A percentile compares a stretch with the other conserved stretches of the same genome.
Evolutionary conservation across 1,139 yeast genomes (phyloP).

Genomic region (Sugiyamaella neomexicana): DNA sequence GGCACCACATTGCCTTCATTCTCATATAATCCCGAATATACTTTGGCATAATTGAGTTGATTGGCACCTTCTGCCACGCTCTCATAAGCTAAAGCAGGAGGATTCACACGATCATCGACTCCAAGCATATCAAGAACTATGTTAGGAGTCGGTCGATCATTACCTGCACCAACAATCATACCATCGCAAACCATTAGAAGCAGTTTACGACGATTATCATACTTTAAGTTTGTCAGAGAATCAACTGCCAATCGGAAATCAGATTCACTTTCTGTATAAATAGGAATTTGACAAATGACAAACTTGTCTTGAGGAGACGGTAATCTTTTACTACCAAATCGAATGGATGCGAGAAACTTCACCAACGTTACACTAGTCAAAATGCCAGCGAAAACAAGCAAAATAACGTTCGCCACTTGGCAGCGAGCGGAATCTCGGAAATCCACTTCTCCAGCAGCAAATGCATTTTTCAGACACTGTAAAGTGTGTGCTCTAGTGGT

Average conservation of each 20-base stretch:
- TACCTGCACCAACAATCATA: conserved; percentile 45
- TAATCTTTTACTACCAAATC: conserved; percentile 40
- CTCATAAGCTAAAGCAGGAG: conserved; percentile 42
- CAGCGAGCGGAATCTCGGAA: conserved; percentile 44
- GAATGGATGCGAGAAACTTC: conserved; percentile 43
- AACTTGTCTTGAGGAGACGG: conserved; percentile 44
- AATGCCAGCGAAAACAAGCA: conserved; percentile 42
- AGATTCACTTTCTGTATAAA: conserved; percentile 45
- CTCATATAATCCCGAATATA: conserved; percentile 46
- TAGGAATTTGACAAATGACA: conserved; percentile 46
- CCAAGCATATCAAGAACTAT: conserved; percentile 46
- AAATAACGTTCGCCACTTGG: conserved; percentile 43
- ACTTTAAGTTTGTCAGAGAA: conserved; percentile 42
- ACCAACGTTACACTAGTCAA: conserved; percentile 42
- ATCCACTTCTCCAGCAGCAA: conserved; percentile 40
- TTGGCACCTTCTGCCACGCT: conserved; percentile 45
- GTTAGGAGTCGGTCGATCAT: conserved; percentile 44
- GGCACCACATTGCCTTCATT: conserved; percentile 45
- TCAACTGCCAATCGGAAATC: conserved; percentile 45
- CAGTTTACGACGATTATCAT: conserved; percentile 44
- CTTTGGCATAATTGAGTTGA: conserved; percentile 43
- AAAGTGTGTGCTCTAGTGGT: conserved; percentile 35
- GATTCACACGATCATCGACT: conserved; percentile 41
- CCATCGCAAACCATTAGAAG: conserved; percentile 45
- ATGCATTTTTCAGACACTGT: conserved; percentile 42